Conservation (phyloP, 225 moss, liverwort and hornwort genomes). For the Physcomitrellopsis africana region DNA sequence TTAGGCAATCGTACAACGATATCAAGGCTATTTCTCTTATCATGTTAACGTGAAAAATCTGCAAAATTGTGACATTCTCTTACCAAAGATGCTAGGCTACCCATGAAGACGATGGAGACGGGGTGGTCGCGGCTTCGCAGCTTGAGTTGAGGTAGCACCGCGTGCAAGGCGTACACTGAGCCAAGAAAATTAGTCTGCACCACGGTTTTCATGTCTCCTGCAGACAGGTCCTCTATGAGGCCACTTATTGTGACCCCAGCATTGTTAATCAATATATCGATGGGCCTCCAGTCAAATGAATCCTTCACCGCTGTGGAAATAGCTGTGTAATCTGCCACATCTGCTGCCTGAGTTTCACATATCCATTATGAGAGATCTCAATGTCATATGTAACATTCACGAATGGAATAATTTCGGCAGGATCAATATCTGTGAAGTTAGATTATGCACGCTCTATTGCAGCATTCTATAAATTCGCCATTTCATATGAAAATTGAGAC, state of each 20-base stretch:
- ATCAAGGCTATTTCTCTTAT: too few species aligned
- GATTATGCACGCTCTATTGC: background rate
- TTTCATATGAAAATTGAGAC: background rate
- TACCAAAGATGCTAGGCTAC: conserved; percentile 90
- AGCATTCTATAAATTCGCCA: background rate
- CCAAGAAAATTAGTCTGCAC: conserved; percentile 88
- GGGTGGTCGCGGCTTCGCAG: conserved; percentile 73
- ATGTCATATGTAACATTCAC: background rate
- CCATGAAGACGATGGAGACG: conserved; percentile 76
- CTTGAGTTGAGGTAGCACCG: conserved; percentile 76
- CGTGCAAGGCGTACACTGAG: conserved; percentile 73
- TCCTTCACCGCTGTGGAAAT: conserved; percentile 66
- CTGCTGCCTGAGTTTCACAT: conserved; percentile 61
- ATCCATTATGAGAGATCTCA: conserved; percentile 2
- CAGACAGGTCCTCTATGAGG: conserved; percentile 61
- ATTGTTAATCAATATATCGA: conserved; percentile 83
- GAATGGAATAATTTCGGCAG: conserved; percentile 7
- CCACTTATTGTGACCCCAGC: conserved; percentile 87
- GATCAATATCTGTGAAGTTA: background rate
- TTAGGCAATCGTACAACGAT: too few species aligned
- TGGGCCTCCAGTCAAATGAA: conserved; percentile 74
- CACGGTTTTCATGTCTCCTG: conserved; percentile 66
- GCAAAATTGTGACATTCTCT: conserved; percentile 18
- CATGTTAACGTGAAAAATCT: background rate
- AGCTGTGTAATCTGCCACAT: conserved; percentile 70